Conservation (phyloP, 2,329 filamentous ascomycete genomes). For the Sphaerulina musiva region DNA sequence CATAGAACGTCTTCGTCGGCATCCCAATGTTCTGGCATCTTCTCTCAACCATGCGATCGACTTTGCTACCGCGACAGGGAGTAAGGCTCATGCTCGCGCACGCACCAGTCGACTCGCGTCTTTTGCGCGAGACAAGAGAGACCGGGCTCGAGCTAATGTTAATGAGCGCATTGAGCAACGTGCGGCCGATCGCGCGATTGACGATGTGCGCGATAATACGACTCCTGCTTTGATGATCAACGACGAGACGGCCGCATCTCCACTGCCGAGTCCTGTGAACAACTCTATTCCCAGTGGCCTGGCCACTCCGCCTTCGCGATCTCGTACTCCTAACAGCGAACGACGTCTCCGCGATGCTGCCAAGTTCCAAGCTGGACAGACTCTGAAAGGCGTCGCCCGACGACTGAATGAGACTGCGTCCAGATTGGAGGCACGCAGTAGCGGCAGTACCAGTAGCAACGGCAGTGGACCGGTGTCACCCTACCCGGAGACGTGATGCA, state of each 20-base stretch:
- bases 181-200: constrained; percentile 12
- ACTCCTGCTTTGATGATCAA: constrained; percentile 8
- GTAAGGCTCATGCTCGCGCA: constrained; percentile 17
- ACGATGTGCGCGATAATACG: constrained; percentile 7
- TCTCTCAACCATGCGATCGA: constrained; percentile 23
- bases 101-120: constrained; percentile 18
- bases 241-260: constrained; percentile 6
- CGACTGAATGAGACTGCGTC: constrained; percentile 19
- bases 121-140: constrained; percentile 20
- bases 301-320: constrained; percentile 13
- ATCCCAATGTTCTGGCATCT: constrained; percentile 21
- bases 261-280: constrained; percentile 7
- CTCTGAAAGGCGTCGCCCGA: constrained; percentile 16
- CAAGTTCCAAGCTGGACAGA: constrained; percentile 16
- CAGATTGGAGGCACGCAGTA: constrained; percentile 14
- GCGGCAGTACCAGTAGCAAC: not conserved
- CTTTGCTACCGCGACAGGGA: constrained; percentile 19
- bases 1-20: constrained; percentile 19
- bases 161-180: constrained; percentile 16
- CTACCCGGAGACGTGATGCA: constrained; percentile 17
- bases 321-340: constrained; percentile 15
- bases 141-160: constrained; percentile 18
- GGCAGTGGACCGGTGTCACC: constrained; percentile 12
- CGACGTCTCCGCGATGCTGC: constrained; percentile 20
- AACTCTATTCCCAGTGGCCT: constrained; percentile 5